Evolutionary conservation across 2,329 filamentous ascomycete genomes (phyloP).

Genomic region (Trichoderma koningiopsis): DNA sequence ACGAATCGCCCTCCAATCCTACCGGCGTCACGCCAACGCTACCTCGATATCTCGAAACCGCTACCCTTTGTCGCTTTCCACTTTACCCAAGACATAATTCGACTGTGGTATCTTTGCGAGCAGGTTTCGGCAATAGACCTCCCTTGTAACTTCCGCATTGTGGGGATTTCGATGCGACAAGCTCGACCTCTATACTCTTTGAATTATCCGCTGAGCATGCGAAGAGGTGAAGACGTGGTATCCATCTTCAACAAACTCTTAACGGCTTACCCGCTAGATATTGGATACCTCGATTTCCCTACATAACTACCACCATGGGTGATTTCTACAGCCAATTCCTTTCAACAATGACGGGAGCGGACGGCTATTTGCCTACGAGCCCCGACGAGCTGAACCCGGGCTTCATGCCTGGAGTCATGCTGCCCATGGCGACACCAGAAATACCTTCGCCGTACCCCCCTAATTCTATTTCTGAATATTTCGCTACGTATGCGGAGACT

Average conservation of each 20-base stretch:
- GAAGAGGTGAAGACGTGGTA: background rate
- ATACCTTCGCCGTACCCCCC: slow-evolving; percentile 48
- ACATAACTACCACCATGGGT: slow-evolving; percentile 45
- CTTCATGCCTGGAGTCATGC: slow-evolving; percentile 38
- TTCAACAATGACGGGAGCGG: slow-evolving; percentile 53
- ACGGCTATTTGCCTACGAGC: slow-evolving; percentile 42
- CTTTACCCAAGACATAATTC: background rate
- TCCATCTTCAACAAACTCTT: slow-evolving; percentile 3
- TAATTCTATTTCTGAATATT: slow-evolving; percentile 49
- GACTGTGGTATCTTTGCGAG: background rate
- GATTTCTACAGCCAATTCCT: slow-evolving; percentile 61
- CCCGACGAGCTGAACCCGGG: slow-evolving; percentile 46
- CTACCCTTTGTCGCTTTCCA: background rate
- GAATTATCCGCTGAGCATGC: slow-evolving; percentile 22
- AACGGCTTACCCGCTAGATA: slow-evolving; percentile 2
- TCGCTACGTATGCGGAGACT: slow-evolving; percentile 53
- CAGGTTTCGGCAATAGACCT: background rate
- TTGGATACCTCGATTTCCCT: slow-evolving; percentile 20
- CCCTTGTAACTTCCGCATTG: background rate
- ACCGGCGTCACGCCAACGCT: background rate
- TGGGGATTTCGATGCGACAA: slow-evolving; percentile 22
- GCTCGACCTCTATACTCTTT: slow-evolving; percentile 5
- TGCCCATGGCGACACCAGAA: slow-evolving; percentile 36
- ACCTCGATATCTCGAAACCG: background rate
- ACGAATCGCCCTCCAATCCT: background rate